A percentile compares a stretch with the other conserved stretches of the same genome.
Conservation (phyloP, 192 early-diverging fungal genomes). For the Pilaira anomala region DNA sequence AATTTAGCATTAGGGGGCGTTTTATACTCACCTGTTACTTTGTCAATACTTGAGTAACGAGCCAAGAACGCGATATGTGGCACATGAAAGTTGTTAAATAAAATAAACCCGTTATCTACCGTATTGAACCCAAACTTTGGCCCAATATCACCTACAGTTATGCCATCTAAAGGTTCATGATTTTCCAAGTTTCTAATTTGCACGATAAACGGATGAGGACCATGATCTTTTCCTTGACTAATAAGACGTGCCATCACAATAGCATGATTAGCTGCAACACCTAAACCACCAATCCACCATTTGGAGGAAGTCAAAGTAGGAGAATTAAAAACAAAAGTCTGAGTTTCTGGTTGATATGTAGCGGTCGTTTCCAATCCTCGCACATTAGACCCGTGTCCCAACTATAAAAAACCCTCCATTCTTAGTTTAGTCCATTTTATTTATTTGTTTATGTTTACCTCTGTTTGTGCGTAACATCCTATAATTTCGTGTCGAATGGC, state of each 20-base stretch:
- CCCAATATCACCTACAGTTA: slow-evolving; percentile 64
- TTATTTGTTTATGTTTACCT: slow-evolving; percentile 49
- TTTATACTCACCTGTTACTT: slow-evolving; percentile 49
- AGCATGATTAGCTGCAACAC: slow-evolving; percentile 52
- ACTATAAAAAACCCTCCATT: slow-evolving; percentile 27
- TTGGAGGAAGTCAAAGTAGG: slow-evolving; percentile 46
- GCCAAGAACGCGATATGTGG: slow-evolving; percentile 61
- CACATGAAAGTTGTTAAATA: slow-evolving; percentile 50
- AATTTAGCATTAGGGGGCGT: slow-evolving; percentile 60
- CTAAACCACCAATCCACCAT: slow-evolving; percentile 69
- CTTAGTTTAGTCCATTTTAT: background rate
- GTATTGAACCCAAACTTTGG: slow-evolving; percentile 51
- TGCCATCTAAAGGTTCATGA: slow-evolving; percentile 57
- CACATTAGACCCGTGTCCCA: slow-evolving; percentile 80
- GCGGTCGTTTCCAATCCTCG: slow-evolving; percentile 88
- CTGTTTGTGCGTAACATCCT: slow-evolving; percentile 88
- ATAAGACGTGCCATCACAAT: slow-evolving; percentile 61
- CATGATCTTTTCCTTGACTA: slow-evolving; percentile 55
- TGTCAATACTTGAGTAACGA: slow-evolving; percentile 54
- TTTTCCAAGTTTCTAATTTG: slow-evolving; percentile 56
- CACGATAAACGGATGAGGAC: slow-evolving; percentile 67
- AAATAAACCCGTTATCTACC: slow-evolving; percentile 31
- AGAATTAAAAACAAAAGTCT: slow-evolving; percentile 76
- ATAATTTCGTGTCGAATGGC: slow-evolving; percentile 74
- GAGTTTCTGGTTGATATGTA: slow-evolving; percentile 66